phyloP scores from a whole-genome alignment of 2,329 filamentous ascomycete species.

The Clonostachys sp. region DNA sequence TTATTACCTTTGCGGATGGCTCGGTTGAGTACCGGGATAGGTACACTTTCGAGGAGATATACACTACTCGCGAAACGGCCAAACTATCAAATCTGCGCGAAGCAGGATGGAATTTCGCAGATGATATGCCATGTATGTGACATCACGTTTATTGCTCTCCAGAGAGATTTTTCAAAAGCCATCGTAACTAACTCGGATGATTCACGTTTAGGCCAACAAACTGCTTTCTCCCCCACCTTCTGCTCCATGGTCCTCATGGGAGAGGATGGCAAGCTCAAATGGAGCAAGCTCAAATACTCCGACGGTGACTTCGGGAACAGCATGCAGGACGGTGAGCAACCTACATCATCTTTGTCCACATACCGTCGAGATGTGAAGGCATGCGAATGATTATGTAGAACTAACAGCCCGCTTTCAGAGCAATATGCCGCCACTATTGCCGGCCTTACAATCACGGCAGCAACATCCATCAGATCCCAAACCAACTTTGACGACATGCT shows the following conservation, averaged over 20 bases:
- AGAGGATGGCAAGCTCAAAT: conserved; percentile 54
- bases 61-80: conserved; percentile 57
- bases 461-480: conserved; percentile 37
- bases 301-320: conserved; percentile 41
- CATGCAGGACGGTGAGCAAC: conserved; percentile 39
- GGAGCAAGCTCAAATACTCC: conserved; percentile 50
- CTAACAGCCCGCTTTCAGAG: conserved; percentile 22
- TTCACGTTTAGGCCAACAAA: conserved; percentile 43
- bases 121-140: conserved; percentile 59
- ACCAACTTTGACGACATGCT: conserved; percentile 67
- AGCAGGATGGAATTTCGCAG: conserved; percentile 69
- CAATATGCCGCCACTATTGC: conserved; percentile 56
- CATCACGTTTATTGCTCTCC: neutral
- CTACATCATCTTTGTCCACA: neutral
- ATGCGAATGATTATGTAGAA: conserved; percentile 5
- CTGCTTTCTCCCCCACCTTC: conserved; percentile 56
- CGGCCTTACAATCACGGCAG: conserved; percentile 49
- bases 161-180: no score
- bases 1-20: conserved; percentile 74
- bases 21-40: conserved; percentile 77
- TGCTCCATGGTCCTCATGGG: conserved; percentile 54
- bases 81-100: conserved; percentile 69
- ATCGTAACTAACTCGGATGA: conserved; percentile 6
- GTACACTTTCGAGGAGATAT: conserved; percentile 64
- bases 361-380: neutral